These are phyloP conservation scores for Stellera chamaejasme DNA, from an alignment of 345 rosid species.

Conservation along the genomic window DNA sequence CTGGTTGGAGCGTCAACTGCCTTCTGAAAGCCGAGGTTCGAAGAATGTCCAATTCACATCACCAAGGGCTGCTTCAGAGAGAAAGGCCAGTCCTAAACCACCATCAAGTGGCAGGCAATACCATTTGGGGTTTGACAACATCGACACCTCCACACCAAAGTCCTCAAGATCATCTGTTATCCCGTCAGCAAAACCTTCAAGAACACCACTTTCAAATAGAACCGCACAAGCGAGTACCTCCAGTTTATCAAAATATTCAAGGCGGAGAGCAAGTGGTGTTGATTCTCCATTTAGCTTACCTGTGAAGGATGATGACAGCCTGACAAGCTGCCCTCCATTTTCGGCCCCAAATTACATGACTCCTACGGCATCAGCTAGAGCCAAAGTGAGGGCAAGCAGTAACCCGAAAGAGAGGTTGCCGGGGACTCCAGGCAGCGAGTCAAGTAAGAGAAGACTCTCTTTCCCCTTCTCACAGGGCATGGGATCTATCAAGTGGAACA, in stretches of 20 bases:
- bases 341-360: constrained; percentile 86
- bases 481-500: constrained; percentile 72
- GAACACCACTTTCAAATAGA: constrained; percentile 42
- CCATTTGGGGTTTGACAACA: constrained; percentile 33
- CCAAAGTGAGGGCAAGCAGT: constrained; percentile 66
- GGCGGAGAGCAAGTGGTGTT: constrained; percentile 46
- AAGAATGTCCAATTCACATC: constrained; percentile 47
- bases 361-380: constrained; percentile 77
- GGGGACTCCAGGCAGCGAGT: constrained; percentile 55
- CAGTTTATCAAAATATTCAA: constrained; percentile 48
- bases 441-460: constrained; percentile 59
- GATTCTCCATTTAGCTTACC: constrained; percentile 49
- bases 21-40: constrained; percentile 34
- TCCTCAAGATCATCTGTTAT: constrained; percentile 59
- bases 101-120: constrained; percentile 40
- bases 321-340: constrained; percentile 85
- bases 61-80: constrained; percentile 36
- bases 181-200: constrained; percentile 30
- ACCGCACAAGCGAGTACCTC: constrained; percentile 28
- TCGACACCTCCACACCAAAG: constrained; percentile 66
- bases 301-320: constrained; percentile 86
- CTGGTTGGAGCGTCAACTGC: constrained; percentile 73
- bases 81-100: constrained; percentile 48
- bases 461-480: constrained; percentile 65
- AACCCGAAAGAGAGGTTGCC: constrained; percentile 63